Conservation (phyloP, 257 asterid species). For the Solanum megistacrolobum region DNA sequence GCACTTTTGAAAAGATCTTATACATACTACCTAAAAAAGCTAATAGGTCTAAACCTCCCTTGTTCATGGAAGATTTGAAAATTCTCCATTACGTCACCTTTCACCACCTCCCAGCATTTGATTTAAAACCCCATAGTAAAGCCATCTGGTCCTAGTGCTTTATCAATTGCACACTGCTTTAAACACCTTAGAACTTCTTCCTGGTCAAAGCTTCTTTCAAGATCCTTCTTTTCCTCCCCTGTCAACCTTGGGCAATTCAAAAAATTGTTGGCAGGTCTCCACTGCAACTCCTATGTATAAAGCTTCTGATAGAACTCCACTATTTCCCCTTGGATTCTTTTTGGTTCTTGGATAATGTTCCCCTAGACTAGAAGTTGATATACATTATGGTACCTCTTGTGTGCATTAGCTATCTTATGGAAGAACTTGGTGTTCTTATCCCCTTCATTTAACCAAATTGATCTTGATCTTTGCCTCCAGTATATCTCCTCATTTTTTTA, state of each 20-base stretch:
- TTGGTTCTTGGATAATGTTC: background rate
- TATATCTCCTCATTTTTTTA: background rate
- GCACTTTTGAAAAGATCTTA: background rate
- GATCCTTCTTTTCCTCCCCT: background rate
- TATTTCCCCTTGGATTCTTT: background rate
- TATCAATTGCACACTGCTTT: background rate
- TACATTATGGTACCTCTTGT: background rate
- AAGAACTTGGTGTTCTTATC: background rate
- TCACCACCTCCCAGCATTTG: background rate
- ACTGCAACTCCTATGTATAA: background rate
- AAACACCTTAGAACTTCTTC: background rate
- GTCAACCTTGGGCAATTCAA: background rate
- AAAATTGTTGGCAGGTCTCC: background rate
- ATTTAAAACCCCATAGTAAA: background rate
- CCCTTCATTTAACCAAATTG: background rate
- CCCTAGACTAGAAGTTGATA: background rate
- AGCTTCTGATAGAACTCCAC: background rate
- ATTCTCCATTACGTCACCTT: background rate
- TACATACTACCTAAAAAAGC: background rate
- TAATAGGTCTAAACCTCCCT: background rate
- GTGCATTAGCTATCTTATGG: background rate
- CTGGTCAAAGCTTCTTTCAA: background rate
- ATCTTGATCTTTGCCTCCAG: background rate
- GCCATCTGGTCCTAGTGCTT: background rate
- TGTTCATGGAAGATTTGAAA: background rate